A percentile compares a stretch with the other conserved stretches of the same genome.
Evolutionary conservation across 805 yeast species (phyloP).

Genomic region (Saccharomycopsis sp.): DNA sequence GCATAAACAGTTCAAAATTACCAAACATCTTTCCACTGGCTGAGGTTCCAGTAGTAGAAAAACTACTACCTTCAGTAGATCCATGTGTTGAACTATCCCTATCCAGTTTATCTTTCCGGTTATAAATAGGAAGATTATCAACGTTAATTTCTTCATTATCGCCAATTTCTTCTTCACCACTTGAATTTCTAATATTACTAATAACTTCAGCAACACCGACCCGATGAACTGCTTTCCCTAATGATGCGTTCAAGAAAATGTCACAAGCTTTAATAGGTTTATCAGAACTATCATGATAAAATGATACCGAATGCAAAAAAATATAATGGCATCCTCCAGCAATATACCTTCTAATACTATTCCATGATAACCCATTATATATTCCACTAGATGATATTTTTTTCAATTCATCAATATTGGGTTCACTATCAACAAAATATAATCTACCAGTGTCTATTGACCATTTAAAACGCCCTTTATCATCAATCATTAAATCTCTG

Average conservation of each 20-base stretch:
- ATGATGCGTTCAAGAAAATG: conserved; percentile 2
- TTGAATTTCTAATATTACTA: conserved; percentile 3
- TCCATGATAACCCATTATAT: conserved; percentile 20
- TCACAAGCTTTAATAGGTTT: conserved; percentile 7
- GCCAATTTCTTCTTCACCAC: conserved; percentile 5
- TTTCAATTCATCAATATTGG: conserved; percentile 17
- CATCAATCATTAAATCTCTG: conserved; percentile 14
- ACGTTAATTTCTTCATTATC: conserved; percentile 12
- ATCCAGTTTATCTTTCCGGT: background rate
- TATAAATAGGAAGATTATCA: conserved; percentile 5
- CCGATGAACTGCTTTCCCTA: conserved; percentile 11
- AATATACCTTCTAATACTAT: conserved; percentile 16
- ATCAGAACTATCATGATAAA: conserved; percentile 13
- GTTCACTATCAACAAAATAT: conserved; percentile 8
- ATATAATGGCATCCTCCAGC: conserved; percentile 20
- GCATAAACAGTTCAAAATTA: conserved; percentile 3
- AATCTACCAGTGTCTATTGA: conserved; percentile 19
- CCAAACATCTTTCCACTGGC: conserved; percentile 3
- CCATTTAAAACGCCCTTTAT: conserved; percentile 10
- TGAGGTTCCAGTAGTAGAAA: conserved; percentile 1
- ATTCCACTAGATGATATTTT: conserved; percentile 9
- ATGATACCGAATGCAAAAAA: conserved; percentile 15
- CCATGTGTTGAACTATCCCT: background rate
- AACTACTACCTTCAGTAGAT: conserved; percentile 1
- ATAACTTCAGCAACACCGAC: conserved; percentile 1